Percentiles rank a stretch among this genome's conserved stretches.
These are phyloP conservation scores for Suhomyces pyralidae DNA, from an alignment of 805 yeast species.

Conservation along the genomic window DNA sequence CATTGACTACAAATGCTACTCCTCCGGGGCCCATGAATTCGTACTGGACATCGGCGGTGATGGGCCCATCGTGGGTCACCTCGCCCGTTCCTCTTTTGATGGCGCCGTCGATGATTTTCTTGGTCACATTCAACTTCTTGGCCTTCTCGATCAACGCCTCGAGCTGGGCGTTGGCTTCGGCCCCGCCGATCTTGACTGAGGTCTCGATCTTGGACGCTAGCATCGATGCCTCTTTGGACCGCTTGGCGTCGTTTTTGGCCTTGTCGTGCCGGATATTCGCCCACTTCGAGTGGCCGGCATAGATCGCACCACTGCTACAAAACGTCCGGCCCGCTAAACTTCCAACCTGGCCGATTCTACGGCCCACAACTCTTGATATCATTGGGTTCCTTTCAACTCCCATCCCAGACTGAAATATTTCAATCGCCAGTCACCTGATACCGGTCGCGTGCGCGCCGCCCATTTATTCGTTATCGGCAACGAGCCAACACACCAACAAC, in stretches of 20 bases:
- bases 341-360: no score
- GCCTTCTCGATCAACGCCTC: slow-evolving; percentile 79
- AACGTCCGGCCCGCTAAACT: no score
- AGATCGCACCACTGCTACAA: slow-evolving; percentile 12
- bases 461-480: no score
- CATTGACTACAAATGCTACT: slow-evolving; percentile 79
- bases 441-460: no score
- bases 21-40: slow-evolving; percentile 96
- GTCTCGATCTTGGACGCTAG: slow-evolving; percentile 71
- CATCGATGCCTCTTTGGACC: slow-evolving; percentile 64
- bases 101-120: slow-evolving; percentile 84
- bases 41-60: slow-evolving; percentile 53
- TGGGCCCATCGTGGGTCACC: slow-evolving; percentile 43
- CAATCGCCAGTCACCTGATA: no score
- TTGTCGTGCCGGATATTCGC: slow-evolving; percentile 91
- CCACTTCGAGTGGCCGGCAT: slow-evolving; percentile 95
- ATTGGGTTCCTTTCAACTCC: no score
- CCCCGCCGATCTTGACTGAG: slow-evolving; percentile 71
- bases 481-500: neutral
- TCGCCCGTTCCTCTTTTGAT: slow-evolving; percentile 81
- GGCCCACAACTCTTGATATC: neutral
- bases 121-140: slow-evolving; percentile 68
- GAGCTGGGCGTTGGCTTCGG: slow-evolving; percentile 61
- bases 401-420: no score
- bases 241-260: slow-evolving; percentile 84